Evolutionary conservation across 116 monocot species (phyloP), one percentile per base, ranked within the genome.

Genomic region (Phalaenopsis hybrid): DNA sequence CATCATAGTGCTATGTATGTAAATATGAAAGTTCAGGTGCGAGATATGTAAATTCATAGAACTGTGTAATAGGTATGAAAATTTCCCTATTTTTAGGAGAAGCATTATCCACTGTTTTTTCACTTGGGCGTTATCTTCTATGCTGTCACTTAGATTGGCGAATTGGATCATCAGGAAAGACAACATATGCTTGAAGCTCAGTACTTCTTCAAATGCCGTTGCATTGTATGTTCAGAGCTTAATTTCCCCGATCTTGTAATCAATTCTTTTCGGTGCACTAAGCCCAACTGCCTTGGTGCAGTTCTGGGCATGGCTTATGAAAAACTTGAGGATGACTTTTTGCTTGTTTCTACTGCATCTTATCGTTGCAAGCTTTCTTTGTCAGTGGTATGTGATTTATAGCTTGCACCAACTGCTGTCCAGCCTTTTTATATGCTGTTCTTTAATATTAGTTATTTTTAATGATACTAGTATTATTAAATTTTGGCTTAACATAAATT

Each of bases 181-280:
- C 90, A 90, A 65, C 73, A 85, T 81, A 75, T 85, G 28, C 89
- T 99, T 75, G 77, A 93, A 79, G 90, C 93, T 31, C 87, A 91
- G 28, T 99, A 99, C 77, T 92, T 80, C 37, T 99, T 99, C 58
- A 89, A 79, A 86, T 99, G 95, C 86, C 79, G 88, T 44, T 99
- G 99, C 86, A 86, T 61, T 45, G 83, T 83, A 75, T 99, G 99
- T 84, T 89, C 92, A 52, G 87, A 85, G 16, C 70, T 91, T 69
- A 95, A 88, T 87, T 67, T 99, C 2, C 86, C 99, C n/a, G 99
- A 99, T 77, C 79, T 95, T 68, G 84, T 93, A 48, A 86, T 99
- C 48, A 85, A 92, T 92, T 87, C 99, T 78, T 95, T 93, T 77
- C 46, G 67, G 28, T 99, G 99, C 85, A 73, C 57, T 17, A 74